Conservation (phyloP, 441 rosid genomes). For the Hura crepitans region DNA sequence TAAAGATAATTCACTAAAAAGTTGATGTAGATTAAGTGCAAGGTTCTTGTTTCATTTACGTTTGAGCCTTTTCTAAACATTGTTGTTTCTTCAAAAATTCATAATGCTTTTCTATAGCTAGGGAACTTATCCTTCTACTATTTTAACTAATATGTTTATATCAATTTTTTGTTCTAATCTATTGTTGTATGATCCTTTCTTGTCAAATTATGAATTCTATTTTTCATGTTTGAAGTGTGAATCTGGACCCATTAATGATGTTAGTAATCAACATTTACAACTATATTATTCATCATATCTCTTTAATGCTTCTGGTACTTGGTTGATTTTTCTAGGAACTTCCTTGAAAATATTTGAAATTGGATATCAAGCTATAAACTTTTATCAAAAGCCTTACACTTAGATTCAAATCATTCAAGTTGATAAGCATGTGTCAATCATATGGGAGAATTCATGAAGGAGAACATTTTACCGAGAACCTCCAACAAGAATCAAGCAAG, state of each 20-base stretch:
- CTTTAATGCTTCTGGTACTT: neutral
- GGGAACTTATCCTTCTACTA: neutral
- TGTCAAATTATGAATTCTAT: neutral
- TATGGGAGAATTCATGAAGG: conserved; percentile 30
- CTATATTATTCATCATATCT: neutral
- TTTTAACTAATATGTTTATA: neutral
- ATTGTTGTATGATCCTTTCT: neutral
- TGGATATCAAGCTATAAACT: neutral
- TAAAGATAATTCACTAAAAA: neutral
- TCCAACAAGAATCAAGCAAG: conserved; percentile 18
- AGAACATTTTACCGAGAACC: conserved; percentile 15
- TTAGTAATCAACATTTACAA: neutral
- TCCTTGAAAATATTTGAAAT: neutral
- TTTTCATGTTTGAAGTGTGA: neutral
- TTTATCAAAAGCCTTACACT: neutral
- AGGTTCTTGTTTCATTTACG: neutral
- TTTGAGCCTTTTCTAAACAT: neutral
- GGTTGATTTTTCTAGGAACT: neutral
- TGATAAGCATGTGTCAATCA: conserved; percentile 10
- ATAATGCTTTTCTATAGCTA: neutral
- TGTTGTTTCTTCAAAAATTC: neutral
- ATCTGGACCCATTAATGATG: neutral
- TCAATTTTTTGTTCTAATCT: neutral
- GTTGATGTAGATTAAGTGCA: neutral
- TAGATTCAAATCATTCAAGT: conserved; percentile 10